A percentile compares a stretch with the other conserved stretches of the same genome.
Evolutionary conservation across 2,329 filamentous ascomycete genomes (phyloP).

Genomic region (Emmonsiellopsis sp.): DNA sequence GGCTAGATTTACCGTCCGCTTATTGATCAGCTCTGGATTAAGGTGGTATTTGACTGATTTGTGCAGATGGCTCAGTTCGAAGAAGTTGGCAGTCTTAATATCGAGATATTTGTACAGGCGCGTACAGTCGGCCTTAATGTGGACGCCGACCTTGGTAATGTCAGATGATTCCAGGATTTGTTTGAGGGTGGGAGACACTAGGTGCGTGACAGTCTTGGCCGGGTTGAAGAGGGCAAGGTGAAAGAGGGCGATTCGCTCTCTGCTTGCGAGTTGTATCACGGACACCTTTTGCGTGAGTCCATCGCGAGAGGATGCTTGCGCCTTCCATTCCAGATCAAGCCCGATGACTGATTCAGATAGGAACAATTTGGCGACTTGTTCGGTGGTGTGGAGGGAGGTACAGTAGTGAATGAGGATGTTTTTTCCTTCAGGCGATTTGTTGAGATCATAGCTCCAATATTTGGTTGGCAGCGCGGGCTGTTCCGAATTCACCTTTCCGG

Average conservation of each 20-base stretch:
- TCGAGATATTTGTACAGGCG: slow-evolving; percentile 58
- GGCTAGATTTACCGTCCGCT: slow-evolving; percentile 55
- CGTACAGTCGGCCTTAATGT: slow-evolving; percentile 60
- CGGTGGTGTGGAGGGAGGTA: slow-evolving; percentile 55
- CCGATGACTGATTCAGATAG: slow-evolving; percentile 62
- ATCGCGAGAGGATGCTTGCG: slow-evolving; percentile 37
- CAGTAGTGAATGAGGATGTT: slow-evolving; percentile 70
- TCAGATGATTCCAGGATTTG: slow-evolving; percentile 60
- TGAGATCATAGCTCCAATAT: slow-evolving; percentile 16
- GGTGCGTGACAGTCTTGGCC: slow-evolving; percentile 33
- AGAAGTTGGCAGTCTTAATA: slow-evolving; percentile 55
- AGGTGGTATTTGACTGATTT: slow-evolving; percentile 60
- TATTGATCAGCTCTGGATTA: slow-evolving; percentile 53
- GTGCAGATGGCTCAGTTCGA: slow-evolving; percentile 78
- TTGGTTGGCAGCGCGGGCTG: not conserved
- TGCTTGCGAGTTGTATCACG: slow-evolving; percentile 71
- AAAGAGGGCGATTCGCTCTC: slow-evolving; percentile 68
- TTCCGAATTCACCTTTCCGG: not conserved
- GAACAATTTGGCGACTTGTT: slow-evolving; percentile 59
- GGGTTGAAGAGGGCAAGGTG: slow-evolving; percentile 60
- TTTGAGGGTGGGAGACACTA: slow-evolving; percentile 62
- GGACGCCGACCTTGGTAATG: slow-evolving; percentile 68
- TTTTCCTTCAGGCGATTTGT: slow-evolving; percentile 39
- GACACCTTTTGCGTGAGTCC: slow-evolving; percentile 62
- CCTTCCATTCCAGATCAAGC: slow-evolving; percentile 81